Percentiles rank a stretch among this genome's conserved stretches.
phyloP scores from a whole-genome alignment of 768 basidiomycete species.

The Rickenella mellea region DNA sequence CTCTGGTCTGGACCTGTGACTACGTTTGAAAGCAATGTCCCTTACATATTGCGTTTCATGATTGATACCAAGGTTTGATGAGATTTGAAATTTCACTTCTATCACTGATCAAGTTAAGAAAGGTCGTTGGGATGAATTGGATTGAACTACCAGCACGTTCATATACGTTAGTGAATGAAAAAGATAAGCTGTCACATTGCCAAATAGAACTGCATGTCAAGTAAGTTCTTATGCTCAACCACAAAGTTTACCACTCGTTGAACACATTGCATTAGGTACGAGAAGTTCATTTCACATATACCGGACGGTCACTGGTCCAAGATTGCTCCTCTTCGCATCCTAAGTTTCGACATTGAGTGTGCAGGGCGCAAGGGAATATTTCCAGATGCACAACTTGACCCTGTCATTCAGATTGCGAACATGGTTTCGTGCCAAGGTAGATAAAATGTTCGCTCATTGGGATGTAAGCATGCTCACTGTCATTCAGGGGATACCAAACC shows the following conservation, averaged over 20 bases:
- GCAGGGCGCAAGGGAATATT: conserved; percentile 97
- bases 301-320: conserved; percentile 90
- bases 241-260: conserved; percentile 3
- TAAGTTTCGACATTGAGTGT: conserved; percentile 99
- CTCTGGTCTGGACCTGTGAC: conserved; percentile 40
- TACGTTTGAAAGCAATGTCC: conserved; percentile 93
- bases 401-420: conserved; percentile 97
- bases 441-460: conserved; percentile 4
- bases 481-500: conserved; percentile 76
- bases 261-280: conserved; percentile 41
- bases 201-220: conserved; percentile 80
- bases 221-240: conserved; percentile 29
- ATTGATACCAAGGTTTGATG: conserved; percentile 79
- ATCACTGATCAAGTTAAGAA: conserved; percentile 1
- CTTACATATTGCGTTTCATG: conserved; percentile 91
- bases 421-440: conserved; percentile 98
- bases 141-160: conserved; percentile 82
- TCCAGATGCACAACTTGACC: conserved; percentile 83
- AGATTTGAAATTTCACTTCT: background rate
- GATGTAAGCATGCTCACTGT: background rate
- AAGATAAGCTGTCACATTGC: conserved; percentile 65
- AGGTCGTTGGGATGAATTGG: conserved; percentile 99
- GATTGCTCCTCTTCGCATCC: conserved; percentile 85
- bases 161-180: conserved; percentile 53
- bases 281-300: conserved; percentile 79